These are phyloP conservation scores for Thelonectria blattea DNA, from an alignment of 2,329 filamentous ascomycete genomes.

Conservation along the genomic window DNA sequence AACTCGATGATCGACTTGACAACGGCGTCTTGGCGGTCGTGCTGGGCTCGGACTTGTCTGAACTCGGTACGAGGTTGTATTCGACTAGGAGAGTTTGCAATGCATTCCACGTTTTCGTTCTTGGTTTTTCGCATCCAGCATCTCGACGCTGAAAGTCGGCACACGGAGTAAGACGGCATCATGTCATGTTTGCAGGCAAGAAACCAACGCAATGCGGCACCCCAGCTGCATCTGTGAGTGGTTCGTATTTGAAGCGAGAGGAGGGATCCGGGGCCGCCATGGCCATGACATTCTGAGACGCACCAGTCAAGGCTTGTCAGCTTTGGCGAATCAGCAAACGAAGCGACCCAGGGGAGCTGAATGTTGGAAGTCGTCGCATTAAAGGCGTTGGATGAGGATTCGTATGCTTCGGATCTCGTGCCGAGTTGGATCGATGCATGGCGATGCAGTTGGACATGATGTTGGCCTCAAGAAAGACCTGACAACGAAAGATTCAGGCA, in stretches of 20 bases:
- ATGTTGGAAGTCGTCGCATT: too few relatives aligned
- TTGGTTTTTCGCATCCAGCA: too few relatives aligned
- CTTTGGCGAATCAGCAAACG: conserved; percentile 1
- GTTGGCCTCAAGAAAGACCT: neutral
- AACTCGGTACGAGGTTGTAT: neutral
- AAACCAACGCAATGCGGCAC: neutral
- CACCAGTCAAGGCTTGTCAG: conserved; percentile 29
- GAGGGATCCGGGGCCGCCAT: conserved; percentile 9
- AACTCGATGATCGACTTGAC: conserved; percentile 8
- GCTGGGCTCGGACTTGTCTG: neutral
- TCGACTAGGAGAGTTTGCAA: too few relatives aligned
- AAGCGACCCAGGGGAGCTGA: neutral
- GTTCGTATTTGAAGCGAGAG: conserved; percentile 8
- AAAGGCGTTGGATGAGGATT: neutral
- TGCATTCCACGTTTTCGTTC: too few relatives aligned
- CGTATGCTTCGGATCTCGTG: neutral
- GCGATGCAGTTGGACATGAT: too few relatives aligned
- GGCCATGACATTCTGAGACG: conserved; percentile 30
- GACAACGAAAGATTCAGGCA: neutral
- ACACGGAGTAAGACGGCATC: neutral
- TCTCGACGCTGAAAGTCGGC: neutral
- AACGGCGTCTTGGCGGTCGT: neutral
- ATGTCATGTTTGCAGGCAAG: conserved; percentile 6
- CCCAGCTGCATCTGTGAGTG: conserved; percentile 7
- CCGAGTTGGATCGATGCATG: too few relatives aligned